Evolutionary conservation across 108 stramenopile species (phyloP).

Genomic region (Licmophora abbreviata): DNA sequence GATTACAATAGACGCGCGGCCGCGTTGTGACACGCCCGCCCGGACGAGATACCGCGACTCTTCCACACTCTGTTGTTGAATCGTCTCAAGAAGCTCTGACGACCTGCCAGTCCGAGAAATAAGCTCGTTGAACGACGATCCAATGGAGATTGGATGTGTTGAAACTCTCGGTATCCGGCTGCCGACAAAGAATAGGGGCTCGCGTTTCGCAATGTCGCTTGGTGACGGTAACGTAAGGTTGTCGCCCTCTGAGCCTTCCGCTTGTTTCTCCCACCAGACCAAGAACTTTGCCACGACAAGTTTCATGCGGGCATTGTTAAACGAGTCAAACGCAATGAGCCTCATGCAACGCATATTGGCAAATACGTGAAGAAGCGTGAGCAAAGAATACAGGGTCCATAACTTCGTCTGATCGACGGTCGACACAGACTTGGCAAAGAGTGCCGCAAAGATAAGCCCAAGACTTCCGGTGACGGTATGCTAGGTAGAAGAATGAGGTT

Average conservation of each 20-base stretch:
- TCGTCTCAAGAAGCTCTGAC: no score
- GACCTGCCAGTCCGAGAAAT: slow-evolving; percentile 12
- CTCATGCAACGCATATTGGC: slow-evolving; percentile 63
- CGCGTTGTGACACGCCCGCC: slow-evolving; percentile 4
- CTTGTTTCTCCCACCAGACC: slow-evolving; percentile 6
- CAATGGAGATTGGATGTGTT: slow-evolving; percentile 29
- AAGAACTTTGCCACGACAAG: slow-evolving; percentile 42
- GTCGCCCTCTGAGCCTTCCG: not conserved
- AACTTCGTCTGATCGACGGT: slow-evolving; percentile 9
- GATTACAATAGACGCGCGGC: slow-evolving; percentile 24
- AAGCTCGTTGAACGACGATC: slow-evolving; percentile 51
- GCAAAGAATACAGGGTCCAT: slow-evolving; percentile 46
- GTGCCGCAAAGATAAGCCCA: slow-evolving; percentile 60
- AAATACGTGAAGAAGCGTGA: slow-evolving; percentile 58
- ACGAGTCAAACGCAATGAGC: slow-evolving; percentile 59
- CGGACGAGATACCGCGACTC: not conserved
- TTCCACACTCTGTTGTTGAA: slow-evolving; percentile 5
- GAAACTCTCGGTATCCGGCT: not conserved
- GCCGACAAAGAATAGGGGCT: slow-evolving; percentile 56
- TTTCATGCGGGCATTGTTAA: slow-evolving; percentile 57
- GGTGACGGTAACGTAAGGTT: slow-evolving; percentile 34
- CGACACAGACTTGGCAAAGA: slow-evolving; percentile 50
- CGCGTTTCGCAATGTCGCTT: slow-evolving; percentile 37
- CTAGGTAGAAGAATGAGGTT: no score
- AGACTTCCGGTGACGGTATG: slow-evolving; percentile 69